These are phyloP conservation scores for bread wheat (Triticum aestivum) DNA, from an alignment of 176 grass and related monocot species.

Conservation along the genomic window IWGSC_CS_RefSeq_v2.1 NC_057809.1:79607541-79608040, in stretches of 20 bases:
- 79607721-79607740: conserved; percentile 49
- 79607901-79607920: conserved; percentile 96
- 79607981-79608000: conserved; percentile 31
- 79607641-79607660: conserved; percentile 84
- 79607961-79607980: conserved; percentile 76
- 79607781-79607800: conserved; percentile 46
- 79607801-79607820: background rate
- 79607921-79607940: conserved; percentile 81
- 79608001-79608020: conserved; percentile 39
- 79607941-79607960: conserved; percentile 87
- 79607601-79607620: conserved; percentile 86
- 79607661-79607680: conserved; percentile 21
- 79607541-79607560: background rate
- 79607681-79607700: background rate
- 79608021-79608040: background rate
- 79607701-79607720: background rate
- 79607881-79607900: conserved; percentile 80
- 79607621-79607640: conserved; percentile 68
- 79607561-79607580: conserved; percentile 9
- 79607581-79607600: conserved; percentile 37
- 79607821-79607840: background rate
- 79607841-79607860: background rate
- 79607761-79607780: conserved; percentile 83
- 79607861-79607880: conserved; percentile 19
- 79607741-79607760: conserved; percentile 75